Conservation (phyloP, 2,329 filamentous ascomycete species). For the Sarocladium kiliense region DNA sequence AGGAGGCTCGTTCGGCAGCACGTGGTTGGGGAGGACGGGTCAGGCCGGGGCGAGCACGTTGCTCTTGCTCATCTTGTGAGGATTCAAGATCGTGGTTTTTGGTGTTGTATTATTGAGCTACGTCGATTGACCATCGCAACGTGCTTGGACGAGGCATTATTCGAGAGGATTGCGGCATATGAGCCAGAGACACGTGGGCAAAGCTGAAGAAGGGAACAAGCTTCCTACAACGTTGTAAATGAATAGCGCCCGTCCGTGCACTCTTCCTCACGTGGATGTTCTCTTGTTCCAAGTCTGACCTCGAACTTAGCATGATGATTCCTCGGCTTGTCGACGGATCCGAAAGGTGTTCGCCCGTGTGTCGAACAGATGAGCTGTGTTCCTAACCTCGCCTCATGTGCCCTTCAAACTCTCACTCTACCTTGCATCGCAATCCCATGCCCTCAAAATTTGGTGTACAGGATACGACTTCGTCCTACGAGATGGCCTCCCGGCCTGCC, state of each 20-base stretch:
- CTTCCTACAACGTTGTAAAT: no score
- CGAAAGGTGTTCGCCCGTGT: background rate
- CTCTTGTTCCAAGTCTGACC: no score
- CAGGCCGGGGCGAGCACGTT: background rate
- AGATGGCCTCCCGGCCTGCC: background rate
- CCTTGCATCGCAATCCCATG: no score
- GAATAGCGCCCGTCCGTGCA: no score
- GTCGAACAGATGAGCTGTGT: background rate
- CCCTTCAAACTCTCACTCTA: background rate
- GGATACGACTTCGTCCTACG: background rate
- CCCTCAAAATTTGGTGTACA: no score
- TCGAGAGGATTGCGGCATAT: no score
- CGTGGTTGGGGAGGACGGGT: background rate
- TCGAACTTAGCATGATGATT: background rate
- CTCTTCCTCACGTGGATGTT: no score
- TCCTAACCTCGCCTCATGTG: background rate
- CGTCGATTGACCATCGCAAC: no score
- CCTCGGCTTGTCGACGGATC: background rate
- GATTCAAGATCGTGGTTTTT: background rate
- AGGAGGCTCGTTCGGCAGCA: background rate
- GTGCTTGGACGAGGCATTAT: no score
- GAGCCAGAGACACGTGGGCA: no score
- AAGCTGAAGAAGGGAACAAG: no score
- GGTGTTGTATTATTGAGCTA: no score
- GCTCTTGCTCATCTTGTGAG: background rate